Conservation (phyloP, 495 filamentous ascomycete genomes). For the Penicillium longicatenatum region DNA sequence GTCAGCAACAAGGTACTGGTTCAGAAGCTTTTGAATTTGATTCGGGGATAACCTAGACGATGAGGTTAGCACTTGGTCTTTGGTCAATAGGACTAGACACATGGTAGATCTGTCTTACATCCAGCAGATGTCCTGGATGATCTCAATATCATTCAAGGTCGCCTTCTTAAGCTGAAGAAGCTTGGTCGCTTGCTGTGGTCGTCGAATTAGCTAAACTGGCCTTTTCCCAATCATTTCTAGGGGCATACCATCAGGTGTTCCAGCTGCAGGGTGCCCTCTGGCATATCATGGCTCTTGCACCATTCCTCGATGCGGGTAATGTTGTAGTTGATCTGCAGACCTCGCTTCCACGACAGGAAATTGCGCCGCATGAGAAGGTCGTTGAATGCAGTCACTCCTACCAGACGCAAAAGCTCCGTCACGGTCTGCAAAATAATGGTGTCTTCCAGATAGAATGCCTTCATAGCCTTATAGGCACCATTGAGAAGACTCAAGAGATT, state of each 20-base stretch:
- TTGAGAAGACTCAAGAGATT: constrained; percentile 95
- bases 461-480: constrained; percentile 97
- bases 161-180: constrained; percentile 98
- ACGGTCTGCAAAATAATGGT: constrained; percentile 92
- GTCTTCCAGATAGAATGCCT: constrained; percentile 95
- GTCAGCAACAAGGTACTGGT: constrained; percentile 98
- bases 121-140: constrained; percentile 99
- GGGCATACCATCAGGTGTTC: constrained; percentile 91
- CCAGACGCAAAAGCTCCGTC: constrained; percentile 88
- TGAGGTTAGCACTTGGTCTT: constrained; percentile 9
- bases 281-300: constrained; percentile 99
- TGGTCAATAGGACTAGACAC: not conserved
- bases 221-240: not conserved
- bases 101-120: constrained; percentile 63
- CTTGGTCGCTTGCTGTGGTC: constrained; percentile 88
- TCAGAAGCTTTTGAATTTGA: constrained; percentile 98
- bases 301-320: constrained; percentile 99
- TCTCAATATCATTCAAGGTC: constrained; percentile 98
- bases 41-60: constrained; percentile 83
- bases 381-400: constrained; percentile 98
- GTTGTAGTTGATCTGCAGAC: constrained; percentile 99
- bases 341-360: constrained; percentile 99
- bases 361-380: constrained; percentile 96
- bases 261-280: constrained; percentile 93
- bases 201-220: constrained; percentile 20